Evolutionary conservation across 352 stramenopile genomes (phyloP).

Genomic region (Phytopythium aichiense): DNA sequence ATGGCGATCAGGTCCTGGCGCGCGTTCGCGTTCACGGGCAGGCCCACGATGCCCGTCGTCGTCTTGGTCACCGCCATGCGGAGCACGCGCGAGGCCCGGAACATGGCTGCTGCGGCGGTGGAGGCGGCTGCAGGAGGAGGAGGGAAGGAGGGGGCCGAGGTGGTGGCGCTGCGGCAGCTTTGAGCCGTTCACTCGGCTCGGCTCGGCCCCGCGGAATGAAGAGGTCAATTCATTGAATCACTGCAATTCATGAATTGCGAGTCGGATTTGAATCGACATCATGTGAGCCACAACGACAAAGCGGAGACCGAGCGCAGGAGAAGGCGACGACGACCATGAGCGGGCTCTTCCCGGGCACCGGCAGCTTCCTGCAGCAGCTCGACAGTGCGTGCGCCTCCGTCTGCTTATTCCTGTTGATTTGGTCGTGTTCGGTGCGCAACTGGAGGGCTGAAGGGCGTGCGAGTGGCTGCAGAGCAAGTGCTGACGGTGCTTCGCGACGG

Average conservation of each 20-base stretch:
- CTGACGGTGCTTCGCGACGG: constrained; percentile 94
- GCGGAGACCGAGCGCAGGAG: constrained; percentile 6
- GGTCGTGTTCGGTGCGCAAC: background rate
- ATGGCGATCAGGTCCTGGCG: constrained; percentile 81
- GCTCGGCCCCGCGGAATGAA: background rate
- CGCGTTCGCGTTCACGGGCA: constrained; percentile 81
- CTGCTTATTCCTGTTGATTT: background rate
- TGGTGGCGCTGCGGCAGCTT: background rate
- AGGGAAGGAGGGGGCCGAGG: background rate
- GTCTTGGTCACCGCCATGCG: constrained; percentile 86
- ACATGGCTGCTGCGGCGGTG: constrained; percentile 34
- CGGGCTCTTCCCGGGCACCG: constrained; percentile 73
- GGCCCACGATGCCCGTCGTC: constrained; percentile 79
- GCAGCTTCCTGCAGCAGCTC: constrained; percentile 80
- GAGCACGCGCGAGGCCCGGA: constrained; percentile 68
- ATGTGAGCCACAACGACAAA: background rate
- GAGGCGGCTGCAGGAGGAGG: background rate
- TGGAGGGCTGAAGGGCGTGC: constrained; percentile 4
- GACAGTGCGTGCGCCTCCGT: constrained; percentile 51
- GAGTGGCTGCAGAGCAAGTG: constrained; percentile 62
- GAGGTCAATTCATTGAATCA: too few relatives aligned
- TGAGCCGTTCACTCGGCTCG: constrained; percentile 1
- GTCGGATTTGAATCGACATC: too few relatives aligned
- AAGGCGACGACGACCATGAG: constrained; percentile 38
- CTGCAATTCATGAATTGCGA: too few relatives aligned